Evolutionary conservation across 2,329 filamentous ascomycete genomes (phyloP).

Genomic region (Diaporthe aspalathi): DNA sequence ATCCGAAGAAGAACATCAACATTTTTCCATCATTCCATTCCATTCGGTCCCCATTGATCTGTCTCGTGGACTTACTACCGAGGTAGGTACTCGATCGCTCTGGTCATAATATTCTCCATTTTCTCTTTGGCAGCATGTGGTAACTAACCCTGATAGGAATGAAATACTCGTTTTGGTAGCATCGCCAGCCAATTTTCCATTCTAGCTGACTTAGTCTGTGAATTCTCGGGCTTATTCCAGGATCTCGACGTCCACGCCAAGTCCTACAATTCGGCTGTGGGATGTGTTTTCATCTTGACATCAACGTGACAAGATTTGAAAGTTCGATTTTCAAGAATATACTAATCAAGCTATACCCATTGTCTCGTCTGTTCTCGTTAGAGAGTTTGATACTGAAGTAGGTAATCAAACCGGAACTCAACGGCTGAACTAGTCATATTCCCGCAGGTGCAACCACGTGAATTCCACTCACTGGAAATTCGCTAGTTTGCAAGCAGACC

Average conservation of each 20-base stretch:
- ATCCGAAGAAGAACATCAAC: neutral
- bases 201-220: neutral
- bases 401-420: too few relatives aligned
- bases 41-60: neutral
- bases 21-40: neutral
- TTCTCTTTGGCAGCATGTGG: neutral
- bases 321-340: too few relatives aligned
- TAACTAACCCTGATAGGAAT: neutral
- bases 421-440: too few relatives aligned
- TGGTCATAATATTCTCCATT: neutral
- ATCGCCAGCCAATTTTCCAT: neutral
- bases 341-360: too few relatives aligned
- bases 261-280: neutral
- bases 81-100: neutral
- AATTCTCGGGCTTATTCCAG: neutral
- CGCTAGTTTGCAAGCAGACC: too few relatives aligned
- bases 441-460: too few relatives aligned
- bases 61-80: neutral
- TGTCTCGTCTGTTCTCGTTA: too few relatives aligned
- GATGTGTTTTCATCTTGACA: neutral
- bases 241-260: neutral
- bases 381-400: too few relatives aligned
- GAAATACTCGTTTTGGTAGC: neutral
- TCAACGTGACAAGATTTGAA: slow-evolving; percentile 1
- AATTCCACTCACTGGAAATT: too few relatives aligned